Conservation (phyloP, 1,139 yeast genomes). For the Kurtzmaniella natalensis region DNA sequence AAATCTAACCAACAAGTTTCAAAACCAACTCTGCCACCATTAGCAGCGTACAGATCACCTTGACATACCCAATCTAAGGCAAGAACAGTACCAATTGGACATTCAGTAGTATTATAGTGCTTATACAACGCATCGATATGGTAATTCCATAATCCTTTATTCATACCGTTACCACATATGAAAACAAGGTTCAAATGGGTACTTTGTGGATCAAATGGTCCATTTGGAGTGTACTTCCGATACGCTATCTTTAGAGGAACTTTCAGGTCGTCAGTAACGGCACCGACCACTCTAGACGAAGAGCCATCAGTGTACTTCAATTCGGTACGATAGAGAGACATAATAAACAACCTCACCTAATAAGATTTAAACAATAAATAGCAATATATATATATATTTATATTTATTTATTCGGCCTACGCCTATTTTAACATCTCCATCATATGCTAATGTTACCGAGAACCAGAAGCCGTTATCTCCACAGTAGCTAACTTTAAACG, state of each 20-base stretch:
- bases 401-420: no score
- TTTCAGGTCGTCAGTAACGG: not conserved
- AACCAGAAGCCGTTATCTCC: no score
- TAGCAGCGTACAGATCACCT: conserved; percentile 52
- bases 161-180: conserved; percentile 59
- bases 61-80: conserved; percentile 52
- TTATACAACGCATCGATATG: conserved; percentile 37
- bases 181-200: conserved; percentile 43
- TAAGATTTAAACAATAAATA: no score
- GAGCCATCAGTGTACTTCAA: not conserved
- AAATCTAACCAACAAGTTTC: conserved; percentile 53
- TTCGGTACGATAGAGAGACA: not conserved
- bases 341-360: no score
- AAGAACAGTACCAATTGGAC: conserved; percentile 34
- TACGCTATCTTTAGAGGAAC: conserved; percentile 17
- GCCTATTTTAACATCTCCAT: no score
- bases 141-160: conserved; percentile 53
- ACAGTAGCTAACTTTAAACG: no score
- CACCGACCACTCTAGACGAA: not conserved
- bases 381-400: no score
- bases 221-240: conserved; percentile 17
- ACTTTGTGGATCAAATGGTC: not conserved
- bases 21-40: conserved; percentile 45
- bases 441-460: no score
- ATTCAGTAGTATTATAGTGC: conserved; percentile 1